These are phyloP conservation scores for Camelina laxa DNA, from an alignment of 345 rosid genomes.

Conservation along the genomic window DNA sequence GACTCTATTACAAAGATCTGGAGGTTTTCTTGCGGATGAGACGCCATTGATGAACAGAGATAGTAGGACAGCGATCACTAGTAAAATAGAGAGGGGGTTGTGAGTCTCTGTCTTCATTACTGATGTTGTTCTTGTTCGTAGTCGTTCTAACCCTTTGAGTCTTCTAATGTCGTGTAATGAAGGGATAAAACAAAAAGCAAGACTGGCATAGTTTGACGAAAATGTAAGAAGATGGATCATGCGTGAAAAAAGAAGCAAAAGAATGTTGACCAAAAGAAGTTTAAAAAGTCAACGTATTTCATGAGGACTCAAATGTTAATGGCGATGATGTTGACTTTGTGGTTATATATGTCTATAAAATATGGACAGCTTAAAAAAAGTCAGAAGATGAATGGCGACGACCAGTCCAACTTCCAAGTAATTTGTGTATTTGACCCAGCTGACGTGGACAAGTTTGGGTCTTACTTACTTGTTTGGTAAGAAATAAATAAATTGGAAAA, in stretches of 20 bases:
- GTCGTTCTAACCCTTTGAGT: background rate
- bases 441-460: background rate
- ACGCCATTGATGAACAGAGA: slow-evolving; percentile 28
- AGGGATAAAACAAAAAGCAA: background rate
- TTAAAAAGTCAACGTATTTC: background rate
- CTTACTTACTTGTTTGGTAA: background rate
- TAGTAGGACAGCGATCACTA: slow-evolving; percentile 16
- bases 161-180: background rate
- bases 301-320: background rate
- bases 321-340: background rate
- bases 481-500: background rate
- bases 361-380: background rate
- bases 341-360: background rate
- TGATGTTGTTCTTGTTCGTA: background rate
- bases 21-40: slow-evolving; percentile 39
- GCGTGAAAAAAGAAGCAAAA: slow-evolving; percentile 12
- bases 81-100: background rate
- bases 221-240: background rate
- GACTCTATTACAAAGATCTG: slow-evolving; percentile 34
- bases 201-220: slow-evolving; percentile 5
- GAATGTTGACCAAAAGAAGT: background rate
- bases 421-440: background rate
- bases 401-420: background rate
- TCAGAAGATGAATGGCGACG: background rate
- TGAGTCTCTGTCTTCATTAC: slow-evolving; percentile 36